Conservation (phyloP, 305 asterid species). For the Fraxinus latifolia region DNA sequence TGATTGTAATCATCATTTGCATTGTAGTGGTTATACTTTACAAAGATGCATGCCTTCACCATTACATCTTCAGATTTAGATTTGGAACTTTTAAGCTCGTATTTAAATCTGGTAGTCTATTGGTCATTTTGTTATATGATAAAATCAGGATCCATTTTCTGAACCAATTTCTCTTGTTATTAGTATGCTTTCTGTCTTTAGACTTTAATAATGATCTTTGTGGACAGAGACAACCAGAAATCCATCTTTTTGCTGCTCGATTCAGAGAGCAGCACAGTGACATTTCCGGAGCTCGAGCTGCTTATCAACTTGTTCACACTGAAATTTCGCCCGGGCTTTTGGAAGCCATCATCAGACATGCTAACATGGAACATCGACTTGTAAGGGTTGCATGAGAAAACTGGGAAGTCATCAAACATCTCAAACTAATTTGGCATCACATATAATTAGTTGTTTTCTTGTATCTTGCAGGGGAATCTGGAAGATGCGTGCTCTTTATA, state of each 20-base stretch:
- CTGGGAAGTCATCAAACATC: not conserved
- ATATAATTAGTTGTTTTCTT: constrained; percentile 10
- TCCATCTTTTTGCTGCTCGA: constrained; percentile 88
- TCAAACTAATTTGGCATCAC: not conserved
- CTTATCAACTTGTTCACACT: constrained; percentile 86
- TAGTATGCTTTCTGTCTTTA: constrained; percentile 21
- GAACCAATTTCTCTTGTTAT: not conserved
- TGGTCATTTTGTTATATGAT: not conserved
- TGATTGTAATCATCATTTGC: not conserved
- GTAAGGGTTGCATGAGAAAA: constrained; percentile 43
- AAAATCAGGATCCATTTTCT: not conserved
- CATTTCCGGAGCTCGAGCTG: constrained; percentile 79
- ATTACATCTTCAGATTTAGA: not conserved
- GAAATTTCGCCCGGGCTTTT: constrained; percentile 93
- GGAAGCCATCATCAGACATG: constrained; percentile 90
- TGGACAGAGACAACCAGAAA: constrained; percentile 95
- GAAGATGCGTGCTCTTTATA: constrained; percentile 82
- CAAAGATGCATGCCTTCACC: not conserved
- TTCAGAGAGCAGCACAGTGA: constrained; percentile 84
- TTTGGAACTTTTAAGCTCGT: not conserved
- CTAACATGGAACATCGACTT: constrained; percentile 90
- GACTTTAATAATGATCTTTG: constrained; percentile 9
- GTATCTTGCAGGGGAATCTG: constrained; percentile 62
- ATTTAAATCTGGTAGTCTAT: not conserved
- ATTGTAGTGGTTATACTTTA: not conserved